Evolutionary conservation across 805 yeast species (phyloP), one percentile per base, ranked within the genome.

Genomic region (Starmerella apis): DNA sequence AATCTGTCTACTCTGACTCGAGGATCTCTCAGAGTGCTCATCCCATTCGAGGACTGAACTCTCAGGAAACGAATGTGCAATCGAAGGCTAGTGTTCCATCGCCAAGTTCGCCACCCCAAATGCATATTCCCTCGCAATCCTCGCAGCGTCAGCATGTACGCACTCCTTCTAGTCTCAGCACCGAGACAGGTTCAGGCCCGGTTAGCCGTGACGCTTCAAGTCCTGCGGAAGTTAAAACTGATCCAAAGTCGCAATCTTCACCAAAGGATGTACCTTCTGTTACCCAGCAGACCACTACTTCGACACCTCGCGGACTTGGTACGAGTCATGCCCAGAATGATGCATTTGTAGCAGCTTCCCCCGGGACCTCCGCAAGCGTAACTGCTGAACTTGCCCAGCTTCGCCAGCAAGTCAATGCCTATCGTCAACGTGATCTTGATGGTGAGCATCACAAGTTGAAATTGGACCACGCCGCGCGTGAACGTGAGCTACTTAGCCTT

Each of bases 341-440:
- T 10, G 44, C 50, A 13, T 56, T 33, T 13, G 51, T 35, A 2
- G 48, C 44, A 14, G 36, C 32, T 27, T 46, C 45, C 10, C 41
- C 31, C 6, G 39, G 39, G 31, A 45, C 43, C 10, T 22, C 44
- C 24, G 51, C 50, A 10, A 48, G 24, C 16, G 43, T 42, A n/a
- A 50, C 47, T 11, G 48, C 43, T 13, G 60, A 57, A 46, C 48
- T 57, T 28, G 49, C 53, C 16, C 11, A 16, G 14, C 41, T 58
- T 31, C 56, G 56, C 20, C 27, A 23, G 28, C 55, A 51, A 46
- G 44, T 56, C 6, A 41, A 52, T 16, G 53, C 43, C 1, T 56
- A 55, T 35, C 56, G 54, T 10, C 53, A 51, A 44, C 58, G 58
- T 31, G 60, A 56, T 33, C 50, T 53, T 23, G 57, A 52, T 33